phyloP scores from a whole-genome alignment of 2,329 filamentous ascomycete genomes.

The Venturia oleaginea region DNA sequence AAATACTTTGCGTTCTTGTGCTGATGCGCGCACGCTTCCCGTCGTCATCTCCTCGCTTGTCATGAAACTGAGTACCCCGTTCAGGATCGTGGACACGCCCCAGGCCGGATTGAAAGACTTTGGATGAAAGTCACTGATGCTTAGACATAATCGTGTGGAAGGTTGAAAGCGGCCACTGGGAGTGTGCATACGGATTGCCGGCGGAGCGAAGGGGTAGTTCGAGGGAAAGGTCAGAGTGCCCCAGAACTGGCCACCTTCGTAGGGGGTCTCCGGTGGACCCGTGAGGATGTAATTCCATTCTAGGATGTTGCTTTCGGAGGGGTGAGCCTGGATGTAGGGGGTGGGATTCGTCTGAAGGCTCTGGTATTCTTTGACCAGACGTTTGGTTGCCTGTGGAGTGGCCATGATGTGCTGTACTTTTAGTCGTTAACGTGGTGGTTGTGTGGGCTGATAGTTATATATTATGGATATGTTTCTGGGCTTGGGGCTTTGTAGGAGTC shows the following conservation, averaged over 20 bases:
- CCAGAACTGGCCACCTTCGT: slow-evolving; percentile 95
- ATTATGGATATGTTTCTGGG: background rate
- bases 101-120: slow-evolving; percentile 97
- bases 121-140: slow-evolving; percentile 95
- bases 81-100: slow-evolving; percentile 94
- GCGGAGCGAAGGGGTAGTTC: slow-evolving; percentile 94
- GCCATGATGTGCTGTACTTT: slow-evolving; percentile 24
- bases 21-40: slow-evolving; percentile 69
- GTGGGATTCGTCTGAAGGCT: slow-evolving; percentile 66
- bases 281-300: slow-evolving; percentile 97
- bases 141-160: slow-evolving; percentile 82
- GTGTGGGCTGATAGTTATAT: background rate
- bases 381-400: slow-evolving; percentile 32
- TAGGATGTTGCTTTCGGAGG: slow-evolving; percentile 82
- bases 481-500: background rate
- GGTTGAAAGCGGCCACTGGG: slow-evolving; percentile 93
- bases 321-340: slow-evolving; percentile 81
- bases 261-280: slow-evolving; percentile 87
- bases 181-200: slow-evolving; percentile 98
- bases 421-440: background rate
- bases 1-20: slow-evolving; percentile 67
- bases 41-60: slow-evolving; percentile 98
- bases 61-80: slow-evolving; percentile 94
- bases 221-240: slow-evolving; percentile 90
- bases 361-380: slow-evolving; percentile 55